Evolutionary conservation across 441 rosid genomes (phyloP).

Genomic region (Jatropha multifida): DNA sequence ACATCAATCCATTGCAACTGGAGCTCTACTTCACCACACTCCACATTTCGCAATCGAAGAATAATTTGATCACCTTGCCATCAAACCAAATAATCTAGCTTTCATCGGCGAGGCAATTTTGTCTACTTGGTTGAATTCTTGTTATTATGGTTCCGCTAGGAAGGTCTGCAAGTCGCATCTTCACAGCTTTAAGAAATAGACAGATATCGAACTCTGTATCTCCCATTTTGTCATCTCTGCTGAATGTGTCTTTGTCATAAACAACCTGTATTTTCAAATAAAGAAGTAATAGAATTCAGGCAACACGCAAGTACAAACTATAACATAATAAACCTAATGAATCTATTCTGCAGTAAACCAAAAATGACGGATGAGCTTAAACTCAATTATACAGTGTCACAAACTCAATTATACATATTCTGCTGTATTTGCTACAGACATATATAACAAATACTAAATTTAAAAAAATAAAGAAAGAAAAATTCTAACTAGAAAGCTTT

Average conservation of each 20-base stretch:
- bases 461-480: too few species aligned
- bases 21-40: slow-evolving; percentile 64
- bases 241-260: slow-evolving; percentile 69
- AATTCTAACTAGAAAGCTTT: too few species aligned
- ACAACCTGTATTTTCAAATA: slow-evolving; percentile 35
- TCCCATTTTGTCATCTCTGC: slow-evolving; percentile 89
- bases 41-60: slow-evolving; percentile 65
- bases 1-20: slow-evolving; percentile 75
- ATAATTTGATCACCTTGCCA: slow-evolving; percentile 51
- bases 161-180: slow-evolving; percentile 36
- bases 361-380: too few species aligned
- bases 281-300: slow-evolving; percentile 27
- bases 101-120: slow-evolving; percentile 66
- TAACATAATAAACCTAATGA: too few species aligned
- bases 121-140: slow-evolving; percentile 42
- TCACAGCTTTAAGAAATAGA: slow-evolving; percentile 53
- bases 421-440: too few species aligned
- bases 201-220: slow-evolving; percentile 68
- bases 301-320: background rate
- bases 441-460: too few species aligned
- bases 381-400: too few species aligned
- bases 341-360: too few species aligned
- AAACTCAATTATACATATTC: too few species aligned
- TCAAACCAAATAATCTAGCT: slow-evolving; percentile 46
- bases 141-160: slow-evolving; percentile 56